Base-by-base conservation (phyloP, 164 flowering plant genomes). In the Kalanchoe fedtschenkoi region DNA sequence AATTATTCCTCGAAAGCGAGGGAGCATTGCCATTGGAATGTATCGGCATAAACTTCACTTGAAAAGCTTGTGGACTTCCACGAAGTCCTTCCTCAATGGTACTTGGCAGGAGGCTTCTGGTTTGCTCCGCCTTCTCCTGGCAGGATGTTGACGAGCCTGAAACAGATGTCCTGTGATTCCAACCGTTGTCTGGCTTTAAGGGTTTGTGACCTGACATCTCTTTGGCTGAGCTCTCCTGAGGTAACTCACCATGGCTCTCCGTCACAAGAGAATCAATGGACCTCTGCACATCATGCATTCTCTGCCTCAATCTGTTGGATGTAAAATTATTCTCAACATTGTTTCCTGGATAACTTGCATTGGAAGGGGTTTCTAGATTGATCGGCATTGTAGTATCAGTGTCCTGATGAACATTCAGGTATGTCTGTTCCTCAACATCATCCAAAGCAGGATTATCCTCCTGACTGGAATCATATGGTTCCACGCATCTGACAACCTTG, bases 401-500 rank as follows among this genome's bases (percentile, higher is more conserved):
- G 65, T 67, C 61, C 4, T 55, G 61, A 38, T 62, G 35, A 24
- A 14, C 41, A 19, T 59, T 53, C 53, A 58, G 39, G 42, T 56
- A 61, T n/a, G 59, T 34, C 7, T 29, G 53, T 57, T 59, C 71
- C 58, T 65, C 79, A 62, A 60, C 55, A 28, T 56, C 69, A 63
- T 60, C 62, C 38, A 64, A 58, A 68, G 16, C 72, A 33, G 37
- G 22, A 59, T 62, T 70, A 15, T 55, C 61, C 16, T 67, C 70
- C 33, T 67, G 60, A 38, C 64, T 58, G 62, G 76, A 61, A 42
- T 74, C 81, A 34, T 74, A 80, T 58, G 60, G 74, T 66, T 82
- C 87, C 60, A 83, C 72, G 58, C 88, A 86, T 34, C 68, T 76
- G 70, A 86, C 88, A 63, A 80, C 87, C 72, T 76, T 81, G 76